Percentiles rank a stretch among this genome's conserved stretches.
Conservation (phyloP, 768 basidiomycete species). For the Leccinum arenicola region DNA sequence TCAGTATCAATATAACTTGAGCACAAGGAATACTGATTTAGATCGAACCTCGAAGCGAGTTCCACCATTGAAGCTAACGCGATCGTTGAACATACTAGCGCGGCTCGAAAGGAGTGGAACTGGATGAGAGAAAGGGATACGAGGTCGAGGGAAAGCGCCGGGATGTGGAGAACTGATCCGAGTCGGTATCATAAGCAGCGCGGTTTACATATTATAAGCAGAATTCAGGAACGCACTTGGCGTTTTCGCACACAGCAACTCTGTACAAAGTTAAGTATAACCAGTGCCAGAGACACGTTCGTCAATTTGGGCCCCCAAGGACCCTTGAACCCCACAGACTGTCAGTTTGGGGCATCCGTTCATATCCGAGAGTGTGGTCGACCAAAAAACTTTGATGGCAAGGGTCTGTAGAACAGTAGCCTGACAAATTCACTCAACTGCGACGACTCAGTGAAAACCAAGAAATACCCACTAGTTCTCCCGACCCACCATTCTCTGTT, state of each 20-base stretch:
- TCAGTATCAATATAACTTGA: neutral
- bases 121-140: neutral
- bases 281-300: slow-evolving; percentile 8
- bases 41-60: slow-evolving; percentile 28
- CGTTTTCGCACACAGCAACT: slow-evolving; percentile 14
- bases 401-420: neutral
- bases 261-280: slow-evolving; percentile 13
- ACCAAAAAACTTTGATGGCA: neutral
- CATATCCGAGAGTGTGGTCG: neutral
- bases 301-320: slow-evolving; percentile 6
- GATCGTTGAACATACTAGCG: slow-evolving; percentile 22
- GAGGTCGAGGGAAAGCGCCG: slow-evolving; percentile 4
- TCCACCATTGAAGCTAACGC: slow-evolving; percentile 27
- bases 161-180: neutral
- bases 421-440: neutral
- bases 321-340: neutral
- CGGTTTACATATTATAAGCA: neutral
- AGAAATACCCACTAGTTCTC: too few relatives aligned
- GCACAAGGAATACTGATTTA: neutral
- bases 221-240: slow-evolving; percentile 17
- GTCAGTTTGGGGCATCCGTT: neutral
- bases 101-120: neutral
- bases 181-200: slow-evolving; percentile 13
- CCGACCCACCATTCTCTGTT: too few relatives aligned
- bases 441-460: too few relatives aligned